Evolutionary conservation across 2,329 filamentous ascomycete genomes (phyloP).

Genomic region (Trichophyton verrucosum): DNA sequence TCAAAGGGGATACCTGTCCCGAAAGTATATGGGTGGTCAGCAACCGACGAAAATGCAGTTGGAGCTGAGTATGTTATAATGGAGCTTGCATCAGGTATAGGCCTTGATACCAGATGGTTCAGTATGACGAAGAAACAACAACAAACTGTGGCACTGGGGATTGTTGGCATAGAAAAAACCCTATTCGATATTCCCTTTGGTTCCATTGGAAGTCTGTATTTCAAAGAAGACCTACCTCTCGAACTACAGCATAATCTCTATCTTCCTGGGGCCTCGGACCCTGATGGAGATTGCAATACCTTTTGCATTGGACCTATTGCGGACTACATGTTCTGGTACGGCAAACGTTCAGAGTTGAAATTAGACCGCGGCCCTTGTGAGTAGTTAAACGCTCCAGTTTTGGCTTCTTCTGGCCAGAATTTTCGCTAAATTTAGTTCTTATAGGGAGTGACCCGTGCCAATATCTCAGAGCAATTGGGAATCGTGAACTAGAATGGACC

Average conservation of each 20-base stretch:
- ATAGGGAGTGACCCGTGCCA: conserved; percentile 6
- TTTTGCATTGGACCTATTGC: conserved; percentile 15
- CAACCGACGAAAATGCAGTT: conserved; percentile 15
- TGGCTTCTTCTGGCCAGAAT: not conserved
- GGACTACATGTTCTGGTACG: conserved; percentile 22
- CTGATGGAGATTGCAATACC: conserved; percentile 3
- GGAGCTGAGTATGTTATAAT: conserved; percentile 20
- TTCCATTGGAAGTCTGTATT: conserved; percentile 17
- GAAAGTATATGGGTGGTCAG: conserved; percentile 17
- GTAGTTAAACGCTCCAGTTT: not conserved
- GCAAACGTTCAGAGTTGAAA: conserved; percentile 13
- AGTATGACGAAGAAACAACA: conserved; percentile 9
- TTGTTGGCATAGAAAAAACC: conserved; percentile 17
- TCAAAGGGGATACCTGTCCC: conserved; percentile 26
- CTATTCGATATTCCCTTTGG: conserved; percentile 15
- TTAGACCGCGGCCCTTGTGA: conserved; percentile 18
- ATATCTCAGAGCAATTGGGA: conserved; percentile 14
- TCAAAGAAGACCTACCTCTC: conserved; percentile 12
- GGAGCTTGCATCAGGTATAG: conserved; percentile 15
- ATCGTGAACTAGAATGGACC: conserved; percentile 15
- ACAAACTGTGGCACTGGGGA: conserved; percentile 12
- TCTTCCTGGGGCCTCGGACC: not conserved
- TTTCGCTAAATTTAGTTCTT: not conserved
- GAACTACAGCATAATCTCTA: conserved; percentile 11
- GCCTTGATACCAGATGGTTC: conserved; percentile 15